Conservation (phyloP, 306 rosid genomes). For the Luffa aegyptiaca region DNA sequence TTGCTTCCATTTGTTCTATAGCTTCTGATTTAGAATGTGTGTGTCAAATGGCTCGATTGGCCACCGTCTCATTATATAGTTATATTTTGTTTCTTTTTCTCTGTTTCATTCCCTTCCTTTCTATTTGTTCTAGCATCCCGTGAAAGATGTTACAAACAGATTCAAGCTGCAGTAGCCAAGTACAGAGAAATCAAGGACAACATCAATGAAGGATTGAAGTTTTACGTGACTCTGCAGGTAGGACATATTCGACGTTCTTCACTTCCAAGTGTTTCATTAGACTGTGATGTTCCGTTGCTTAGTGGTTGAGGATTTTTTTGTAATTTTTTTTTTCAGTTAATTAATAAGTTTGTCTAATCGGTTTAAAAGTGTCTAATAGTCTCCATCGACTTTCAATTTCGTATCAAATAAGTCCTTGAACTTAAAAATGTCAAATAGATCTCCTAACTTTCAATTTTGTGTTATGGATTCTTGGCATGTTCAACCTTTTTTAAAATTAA, state of each 20-base stretch:
- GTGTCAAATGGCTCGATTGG: neutral
- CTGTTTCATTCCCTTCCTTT: conserved; percentile 17
- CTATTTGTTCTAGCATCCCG: conserved; percentile 57
- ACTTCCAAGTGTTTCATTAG: neutral
- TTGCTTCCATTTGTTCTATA: neutral
- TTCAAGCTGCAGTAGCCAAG: conserved; percentile 88
- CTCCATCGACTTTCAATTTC: neutral
- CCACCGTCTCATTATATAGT: neutral
- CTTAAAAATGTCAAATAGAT: too few relatives aligned
- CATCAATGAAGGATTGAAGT: conserved; percentile 85
- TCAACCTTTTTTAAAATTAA: neutral
- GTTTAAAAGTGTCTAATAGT: neutral
- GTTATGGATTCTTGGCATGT: neutral
- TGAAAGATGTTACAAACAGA: conserved; percentile 88
- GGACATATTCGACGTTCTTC: neutral
- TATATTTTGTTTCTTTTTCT: neutral
- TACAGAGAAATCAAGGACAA: conserved; percentile 87
- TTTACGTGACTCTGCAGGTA: conserved; percentile 89
- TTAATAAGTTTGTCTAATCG: neutral
- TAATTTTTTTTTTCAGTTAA: too few relatives aligned
- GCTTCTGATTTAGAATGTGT: neutral
- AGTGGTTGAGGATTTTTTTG: neutral
- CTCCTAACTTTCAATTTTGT: neutral
- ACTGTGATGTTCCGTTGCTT: neutral
- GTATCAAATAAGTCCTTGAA: neutral